Percentiles rank a stretch among this genome's conserved stretches.
These are phyloP conservation scores for Silene noctiflora DNA, from an alignment of 179 eudicot genomes.

Conservation along the genomic window DNA sequence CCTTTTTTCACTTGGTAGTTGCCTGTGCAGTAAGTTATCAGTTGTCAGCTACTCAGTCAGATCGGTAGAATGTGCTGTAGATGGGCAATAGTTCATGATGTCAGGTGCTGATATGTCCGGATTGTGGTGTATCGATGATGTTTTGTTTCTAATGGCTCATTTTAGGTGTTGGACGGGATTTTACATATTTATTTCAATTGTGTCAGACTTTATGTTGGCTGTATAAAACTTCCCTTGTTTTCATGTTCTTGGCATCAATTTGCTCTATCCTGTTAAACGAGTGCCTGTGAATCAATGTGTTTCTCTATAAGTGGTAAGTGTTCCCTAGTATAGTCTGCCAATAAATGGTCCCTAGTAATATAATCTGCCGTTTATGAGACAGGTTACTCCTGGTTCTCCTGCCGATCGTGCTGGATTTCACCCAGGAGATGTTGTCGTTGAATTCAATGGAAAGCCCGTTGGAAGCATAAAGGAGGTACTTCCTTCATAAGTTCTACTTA, in stretches of 20 bases:
- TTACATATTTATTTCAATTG: neutral
- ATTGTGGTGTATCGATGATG: too few species aligned
- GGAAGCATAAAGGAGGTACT: slow-evolving; percentile 70
- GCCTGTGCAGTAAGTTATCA: too few species aligned
- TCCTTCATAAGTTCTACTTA: neutral
- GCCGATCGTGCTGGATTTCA: slow-evolving; percentile 76
- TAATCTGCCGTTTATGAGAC: slow-evolving; percentile 10
- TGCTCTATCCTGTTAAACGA: too few species aligned
- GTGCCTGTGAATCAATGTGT: neutral
- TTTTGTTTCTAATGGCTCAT: too few species aligned
- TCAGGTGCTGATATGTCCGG: too few species aligned
- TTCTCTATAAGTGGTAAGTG: neutral
- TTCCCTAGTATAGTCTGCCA: neutral
- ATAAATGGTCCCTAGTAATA: neutral
- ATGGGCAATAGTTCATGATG: too few species aligned
- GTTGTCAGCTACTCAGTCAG: too few species aligned
- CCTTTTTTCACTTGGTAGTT: too few species aligned
- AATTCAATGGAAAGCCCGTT: slow-evolving; percentile 62
- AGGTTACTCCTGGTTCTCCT: slow-evolving; percentile 85
- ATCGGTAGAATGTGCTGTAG: too few species aligned
- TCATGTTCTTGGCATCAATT: neutral
- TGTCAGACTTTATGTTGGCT: neutral
- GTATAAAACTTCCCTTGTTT: neutral
- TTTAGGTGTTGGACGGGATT: too few species aligned
- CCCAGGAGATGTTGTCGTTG: slow-evolving; percentile 71